Conservation (phyloP, 2,329 filamentous ascomycete species). For the Penicillium sp. region DNA sequence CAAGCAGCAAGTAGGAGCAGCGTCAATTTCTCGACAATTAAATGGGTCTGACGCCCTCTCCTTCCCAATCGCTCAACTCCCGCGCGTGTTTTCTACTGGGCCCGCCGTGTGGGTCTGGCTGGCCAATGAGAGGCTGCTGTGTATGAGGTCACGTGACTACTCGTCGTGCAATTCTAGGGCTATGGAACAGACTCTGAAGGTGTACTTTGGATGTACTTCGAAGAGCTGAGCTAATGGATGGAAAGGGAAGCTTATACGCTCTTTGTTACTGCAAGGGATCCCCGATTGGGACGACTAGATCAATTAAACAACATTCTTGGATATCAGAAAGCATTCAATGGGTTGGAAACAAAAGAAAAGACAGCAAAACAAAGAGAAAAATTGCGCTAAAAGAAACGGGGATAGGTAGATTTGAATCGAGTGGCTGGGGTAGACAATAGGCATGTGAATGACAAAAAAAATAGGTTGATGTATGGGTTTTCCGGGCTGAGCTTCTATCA, state of each 20-base stretch:
- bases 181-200: too few species aligned
- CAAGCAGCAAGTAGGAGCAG: background rate
- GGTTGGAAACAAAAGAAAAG: background rate
- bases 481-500: conserved; percentile 17
- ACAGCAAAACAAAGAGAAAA: background rate
- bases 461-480: background rate
- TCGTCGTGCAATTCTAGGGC: background rate
- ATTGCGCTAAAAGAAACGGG: conserved; percentile 2
- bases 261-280: background rate
- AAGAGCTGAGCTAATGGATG: background rate
- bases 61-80: background rate
- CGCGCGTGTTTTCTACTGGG: background rate
- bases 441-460: background rate
- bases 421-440: conserved; percentile 15
- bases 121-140: background rate
- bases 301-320: conserved; percentile 9
- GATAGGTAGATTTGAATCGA: conserved; percentile 11
- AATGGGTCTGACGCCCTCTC: conserved; percentile 11
- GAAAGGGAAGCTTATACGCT: background rate
- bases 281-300: background rate
- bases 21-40: background rate
- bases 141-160: background rate
- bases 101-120: background rate
- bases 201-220: too few species aligned
- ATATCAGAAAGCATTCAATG: conserved; percentile 3